Conservation (phyloP, 495 filamentous ascomycete genomes). For the Penicillium flavigenum region DNA sequence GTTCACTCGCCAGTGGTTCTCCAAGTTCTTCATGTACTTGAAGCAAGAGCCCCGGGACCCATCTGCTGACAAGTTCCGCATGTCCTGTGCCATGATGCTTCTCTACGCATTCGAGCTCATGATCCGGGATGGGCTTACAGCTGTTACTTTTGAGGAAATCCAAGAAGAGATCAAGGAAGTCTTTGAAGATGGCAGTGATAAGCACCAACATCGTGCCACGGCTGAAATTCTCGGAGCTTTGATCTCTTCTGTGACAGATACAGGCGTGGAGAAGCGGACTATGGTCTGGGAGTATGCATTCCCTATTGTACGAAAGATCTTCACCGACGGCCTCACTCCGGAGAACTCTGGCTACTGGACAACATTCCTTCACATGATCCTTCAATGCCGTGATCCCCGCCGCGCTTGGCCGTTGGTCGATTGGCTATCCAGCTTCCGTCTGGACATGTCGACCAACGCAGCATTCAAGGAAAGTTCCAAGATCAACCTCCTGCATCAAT, state of each 20-base stretch:
- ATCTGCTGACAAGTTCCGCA: slow-evolving; percentile 79
- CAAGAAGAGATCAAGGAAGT: slow-evolving; percentile 70
- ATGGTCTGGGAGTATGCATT: slow-evolving; percentile 86
- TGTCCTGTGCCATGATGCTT: slow-evolving; percentile 79
- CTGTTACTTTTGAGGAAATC: slow-evolving; percentile 82
- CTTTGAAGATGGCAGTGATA: slow-evolving; percentile 91
- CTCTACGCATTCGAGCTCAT: slow-evolving; percentile 87
- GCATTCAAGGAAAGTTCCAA: slow-evolving; percentile 99
- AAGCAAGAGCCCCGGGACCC: slow-evolving; percentile 95
- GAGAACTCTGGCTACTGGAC: slow-evolving; percentile 95
- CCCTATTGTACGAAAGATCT: slow-evolving; percentile 81
- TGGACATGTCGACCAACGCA: slow-evolving; percentile 94
- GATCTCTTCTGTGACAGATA: slow-evolving; percentile 70
- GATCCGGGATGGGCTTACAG: slow-evolving; percentile 64
- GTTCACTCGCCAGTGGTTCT: slow-evolving; percentile 82
- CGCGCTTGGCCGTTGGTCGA: slow-evolving; percentile 83
- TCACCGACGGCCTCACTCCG: slow-evolving; percentile 85
- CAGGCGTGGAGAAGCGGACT: slow-evolving; percentile 64
- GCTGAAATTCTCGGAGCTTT: slow-evolving; percentile 90
- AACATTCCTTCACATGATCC: slow-evolving; percentile 83
- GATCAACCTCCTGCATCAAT: slow-evolving; percentile 85
- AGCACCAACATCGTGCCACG: slow-evolving; percentile 95
- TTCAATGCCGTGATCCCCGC: slow-evolving; percentile 82
- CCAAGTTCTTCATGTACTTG: slow-evolving; percentile 82
- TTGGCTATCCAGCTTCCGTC: slow-evolving; percentile 76